Percentiles rank a stretch among this genome's conserved stretches.
Conservation (phyloP, 768 basidiomycete genomes). For the Podaxis rugospora region DNA sequence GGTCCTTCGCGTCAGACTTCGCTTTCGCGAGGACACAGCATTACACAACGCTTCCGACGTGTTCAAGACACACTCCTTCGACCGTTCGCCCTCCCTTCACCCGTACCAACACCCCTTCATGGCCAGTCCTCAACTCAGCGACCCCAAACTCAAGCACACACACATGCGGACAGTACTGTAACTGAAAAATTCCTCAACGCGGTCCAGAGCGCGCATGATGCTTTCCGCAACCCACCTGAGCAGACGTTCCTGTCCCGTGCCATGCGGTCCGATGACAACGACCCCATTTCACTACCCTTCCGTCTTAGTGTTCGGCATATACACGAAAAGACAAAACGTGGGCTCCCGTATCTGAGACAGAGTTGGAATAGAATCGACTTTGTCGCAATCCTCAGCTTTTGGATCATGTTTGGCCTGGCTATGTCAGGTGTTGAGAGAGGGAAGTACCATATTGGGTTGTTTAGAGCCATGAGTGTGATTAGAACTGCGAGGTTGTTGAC, state of each 20-base stretch:
- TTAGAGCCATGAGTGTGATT: conserved; percentile 84
- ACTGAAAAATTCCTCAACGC: conserved; percentile 23
- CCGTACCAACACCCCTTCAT: conserved; percentile 18
- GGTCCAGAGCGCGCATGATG: conserved; percentile 31
- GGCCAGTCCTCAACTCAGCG: conserved; percentile 13
- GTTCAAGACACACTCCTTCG: conserved; percentile 45
- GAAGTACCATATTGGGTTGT: conserved; percentile 73
- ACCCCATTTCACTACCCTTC: conserved; percentile 56
- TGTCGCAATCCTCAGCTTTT: conserved; percentile 81
- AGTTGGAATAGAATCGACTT: conserved; percentile 92
- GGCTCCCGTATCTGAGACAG: conserved; percentile 86
- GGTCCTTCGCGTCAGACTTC: conserved; percentile 29
- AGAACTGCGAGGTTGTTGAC: conserved; percentile 78
- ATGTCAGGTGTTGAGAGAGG: conserved; percentile 64
- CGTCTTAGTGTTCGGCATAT: conserved; percentile 52
- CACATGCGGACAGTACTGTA: conserved; percentile 21
- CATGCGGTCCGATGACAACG: conserved; percentile 38
- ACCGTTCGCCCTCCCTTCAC: conserved; percentile 46
- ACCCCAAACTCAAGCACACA: conserved; percentile 4
- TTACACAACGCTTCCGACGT: conserved; percentile 40
- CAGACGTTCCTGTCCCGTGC: conserved; percentile 48
- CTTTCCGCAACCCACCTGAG: conserved; percentile 39
- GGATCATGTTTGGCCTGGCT: conserved; percentile 77
- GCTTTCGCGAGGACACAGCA: conserved; percentile 39
- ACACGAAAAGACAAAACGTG: conserved; percentile 53